A percentile compares a stretch with the other conserved stretches of the same genome.
phyloP scores from a whole-genome alignment of 345 rosid species.

The Citropsis articulata region DNA sequence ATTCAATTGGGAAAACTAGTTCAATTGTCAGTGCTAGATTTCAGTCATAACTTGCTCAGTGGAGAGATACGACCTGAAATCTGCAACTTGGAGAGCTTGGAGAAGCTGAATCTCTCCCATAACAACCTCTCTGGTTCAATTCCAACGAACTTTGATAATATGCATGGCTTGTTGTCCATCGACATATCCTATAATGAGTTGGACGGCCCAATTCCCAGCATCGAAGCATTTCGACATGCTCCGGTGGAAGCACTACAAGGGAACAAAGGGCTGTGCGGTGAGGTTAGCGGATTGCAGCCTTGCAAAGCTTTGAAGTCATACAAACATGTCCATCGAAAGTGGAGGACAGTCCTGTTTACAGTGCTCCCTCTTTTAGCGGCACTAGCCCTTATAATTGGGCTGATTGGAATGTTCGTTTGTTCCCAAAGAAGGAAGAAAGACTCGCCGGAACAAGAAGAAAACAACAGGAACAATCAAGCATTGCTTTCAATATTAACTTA shows the following conservation, averaged over 20 bases:
- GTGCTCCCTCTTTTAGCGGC: neutral
- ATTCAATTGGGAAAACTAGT: slow-evolving; percentile 4
- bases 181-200: slow-evolving; percentile 3
- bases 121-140: slow-evolving; percentile 26
- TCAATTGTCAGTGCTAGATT: slow-evolving; percentile 9
- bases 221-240: slow-evolving; percentile 18
- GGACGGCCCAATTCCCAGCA: slow-evolving; percentile 26
- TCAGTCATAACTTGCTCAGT: slow-evolving; percentile 17
- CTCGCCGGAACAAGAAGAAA: neutral
- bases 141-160: slow-evolving; percentile 12
- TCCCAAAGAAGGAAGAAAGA: neutral
- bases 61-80: slow-evolving; percentile 19
- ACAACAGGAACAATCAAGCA: neutral
- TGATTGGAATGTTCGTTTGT: neutral
- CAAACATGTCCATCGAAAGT: neutral
- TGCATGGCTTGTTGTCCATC: slow-evolving; percentile 7
- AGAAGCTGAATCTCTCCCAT: slow-evolving; percentile 16
- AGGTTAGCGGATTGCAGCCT: neutral
- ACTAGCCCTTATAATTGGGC: neutral
- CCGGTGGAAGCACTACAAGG: slow-evolving; percentile 1
- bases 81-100: slow-evolving; percentile 4
- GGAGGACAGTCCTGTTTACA: neutral
- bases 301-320: neutral
- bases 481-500: neutral
- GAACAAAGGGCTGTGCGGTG: slow-evolving; percentile 23